phyloP scores from a whole-genome alignment of 2,329 filamentous ascomycete genomes.

The Fusarium newnesense region DNA sequence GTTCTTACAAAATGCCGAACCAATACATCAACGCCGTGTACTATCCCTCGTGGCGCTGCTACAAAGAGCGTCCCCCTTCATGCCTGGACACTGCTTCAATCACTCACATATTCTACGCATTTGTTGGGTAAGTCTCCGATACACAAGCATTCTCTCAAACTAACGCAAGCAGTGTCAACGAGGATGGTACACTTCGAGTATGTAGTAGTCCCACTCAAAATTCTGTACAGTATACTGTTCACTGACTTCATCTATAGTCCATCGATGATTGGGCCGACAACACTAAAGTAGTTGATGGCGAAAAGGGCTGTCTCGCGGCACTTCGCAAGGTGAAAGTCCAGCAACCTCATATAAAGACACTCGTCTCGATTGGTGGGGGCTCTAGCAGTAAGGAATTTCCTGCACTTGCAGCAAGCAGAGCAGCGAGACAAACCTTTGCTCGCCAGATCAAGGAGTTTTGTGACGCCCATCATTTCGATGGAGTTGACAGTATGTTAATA shows the following conservation, averaged over 20 bases:
- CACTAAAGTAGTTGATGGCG: conserved; percentile 68
- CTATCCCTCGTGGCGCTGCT: conserved; percentile 74
- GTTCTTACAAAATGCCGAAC: conserved; percentile 14
- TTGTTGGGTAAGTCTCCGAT: conserved; percentile 57
- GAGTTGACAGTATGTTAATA: conserved; percentile 65
- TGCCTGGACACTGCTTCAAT: conserved; percentile 65
- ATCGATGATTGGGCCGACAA: conserved; percentile 73
- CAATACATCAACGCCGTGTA: conserved; percentile 59
- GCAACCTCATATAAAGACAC: conserved; percentile 65
- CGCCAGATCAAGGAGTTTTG: conserved; percentile 64
- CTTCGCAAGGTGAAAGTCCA: conserved; percentile 67
- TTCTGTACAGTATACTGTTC: neutral
- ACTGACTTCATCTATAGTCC: conserved; percentile 37
- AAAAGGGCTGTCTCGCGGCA: conserved; percentile 68
- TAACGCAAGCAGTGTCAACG: conserved; percentile 46
- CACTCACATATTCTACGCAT: conserved; percentile 74
- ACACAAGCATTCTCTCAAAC: neutral
- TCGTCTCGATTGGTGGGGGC: conserved; percentile 74
- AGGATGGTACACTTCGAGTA: conserved; percentile 55
- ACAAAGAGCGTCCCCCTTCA: conserved; percentile 69
- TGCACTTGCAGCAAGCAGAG: conserved; percentile 60
- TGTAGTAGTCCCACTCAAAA: neutral
- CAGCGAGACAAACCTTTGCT: conserved; percentile 64
- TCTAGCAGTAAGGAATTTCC: conserved; percentile 71
- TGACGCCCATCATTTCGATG: conserved; percentile 68